Evolutionary conservation across 1,284 basidiomycete genomes (phyloP).

Genomic region (Ustilago hordei): DNA sequence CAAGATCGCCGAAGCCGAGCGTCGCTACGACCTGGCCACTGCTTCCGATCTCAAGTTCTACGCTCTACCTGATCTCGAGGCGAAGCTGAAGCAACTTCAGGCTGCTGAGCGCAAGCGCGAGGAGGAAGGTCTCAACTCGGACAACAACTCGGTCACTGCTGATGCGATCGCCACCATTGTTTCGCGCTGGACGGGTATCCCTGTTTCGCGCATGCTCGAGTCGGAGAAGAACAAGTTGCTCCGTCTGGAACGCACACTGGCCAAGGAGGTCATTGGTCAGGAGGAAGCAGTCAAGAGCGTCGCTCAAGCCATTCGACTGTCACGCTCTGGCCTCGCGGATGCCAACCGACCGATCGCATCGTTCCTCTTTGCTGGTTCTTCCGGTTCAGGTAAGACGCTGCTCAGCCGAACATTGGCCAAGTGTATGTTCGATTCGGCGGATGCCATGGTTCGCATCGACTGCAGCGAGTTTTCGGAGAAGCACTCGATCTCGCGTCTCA

Average conservation of each 20-base stretch:
- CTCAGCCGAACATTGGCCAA: slow-evolving; percentile 71
- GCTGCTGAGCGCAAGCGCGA: slow-evolving; percentile 71
- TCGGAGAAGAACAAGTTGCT: slow-evolving; percentile 67
- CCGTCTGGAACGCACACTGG: slow-evolving; percentile 61
- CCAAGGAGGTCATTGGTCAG: slow-evolving; percentile 73
- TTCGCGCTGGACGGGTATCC: slow-evolving; percentile 73
- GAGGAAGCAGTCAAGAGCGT: slow-evolving; percentile 75
- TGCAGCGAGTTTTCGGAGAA: slow-evolving; percentile 72
- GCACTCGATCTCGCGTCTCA: slow-evolving; percentile 73
- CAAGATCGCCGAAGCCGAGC: slow-evolving; percentile 93
- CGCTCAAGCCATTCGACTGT: slow-evolving; percentile 74
- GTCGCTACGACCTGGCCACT: slow-evolving; percentile 75
- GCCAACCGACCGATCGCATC: slow-evolving; percentile 73
- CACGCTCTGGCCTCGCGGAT: slow-evolving; percentile 74
- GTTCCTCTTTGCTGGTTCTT: slow-evolving; percentile 72
- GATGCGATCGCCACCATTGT: slow-evolving; percentile 74
- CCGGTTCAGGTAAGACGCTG: slow-evolving; percentile 74
- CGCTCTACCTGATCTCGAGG: slow-evolving; percentile 88
- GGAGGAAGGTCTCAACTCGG: slow-evolving; percentile 62
- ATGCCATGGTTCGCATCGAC: slow-evolving; percentile 75
- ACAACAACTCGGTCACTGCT: slow-evolving; percentile 61
- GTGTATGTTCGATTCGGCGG: slow-evolving; percentile 73
- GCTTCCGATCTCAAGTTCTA: slow-evolving; percentile 89
- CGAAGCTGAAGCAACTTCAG: slow-evolving; percentile 75
- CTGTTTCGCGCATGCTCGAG: slow-evolving; percentile 69